Evolutionary conservation across 2,329 filamentous ascomycete genomes (phyloP).

Genomic region (Bisporella sp.): DNA sequence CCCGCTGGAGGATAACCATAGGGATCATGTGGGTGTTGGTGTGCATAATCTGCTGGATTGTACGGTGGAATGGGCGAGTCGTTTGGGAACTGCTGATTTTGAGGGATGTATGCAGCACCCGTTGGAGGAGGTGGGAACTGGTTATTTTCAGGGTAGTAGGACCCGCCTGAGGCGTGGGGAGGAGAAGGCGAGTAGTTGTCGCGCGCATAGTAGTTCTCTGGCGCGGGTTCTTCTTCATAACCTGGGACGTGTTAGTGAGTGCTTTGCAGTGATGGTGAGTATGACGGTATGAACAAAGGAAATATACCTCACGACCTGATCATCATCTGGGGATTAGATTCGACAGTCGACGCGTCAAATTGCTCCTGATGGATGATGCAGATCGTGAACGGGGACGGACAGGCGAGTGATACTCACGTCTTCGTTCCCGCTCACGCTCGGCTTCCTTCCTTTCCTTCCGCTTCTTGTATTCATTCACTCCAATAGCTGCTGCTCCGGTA

Average conservation of each 20-base stretch:
- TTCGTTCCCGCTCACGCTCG: slow-evolving; percentile 26
- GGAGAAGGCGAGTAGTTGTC: slow-evolving; percentile 26
- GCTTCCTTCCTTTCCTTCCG: slow-evolving; percentile 33
- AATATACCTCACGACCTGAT: slow-evolving; percentile 1
- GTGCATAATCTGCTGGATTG: slow-evolving; percentile 25
- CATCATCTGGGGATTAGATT: slow-evolving; percentile 24
- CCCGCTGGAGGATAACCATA: slow-evolving; percentile 19
- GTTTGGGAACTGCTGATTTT: slow-evolving; percentile 16
- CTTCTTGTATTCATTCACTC: slow-evolving; percentile 53
- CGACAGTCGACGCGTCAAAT: slow-evolving; percentile 22
- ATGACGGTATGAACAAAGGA: slow-evolving; percentile 10
- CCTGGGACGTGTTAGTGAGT: slow-evolving; percentile 11
- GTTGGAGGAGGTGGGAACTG: slow-evolving; percentile 20
- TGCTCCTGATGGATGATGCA: slow-evolving; percentile 23
- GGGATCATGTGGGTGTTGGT: slow-evolving; percentile 15
- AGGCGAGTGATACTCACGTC: slow-evolving; percentile 26
- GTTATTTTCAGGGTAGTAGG: slow-evolving; percentile 22
- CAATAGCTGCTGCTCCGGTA: slow-evolving; percentile 54
- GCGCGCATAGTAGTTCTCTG: slow-evolving; percentile 24
- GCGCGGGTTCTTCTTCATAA: slow-evolving; percentile 25
- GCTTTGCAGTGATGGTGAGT: neutral
- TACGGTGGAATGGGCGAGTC: slow-evolving; percentile 23
- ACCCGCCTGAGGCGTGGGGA: slow-evolving; percentile 27
- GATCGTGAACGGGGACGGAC: slow-evolving; percentile 24
- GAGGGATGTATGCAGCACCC: slow-evolving; percentile 11